Base-by-base conservation (phyloP, 2,329 filamentous ascomycete genomes). In the Zasmidium cellare region DNA sequence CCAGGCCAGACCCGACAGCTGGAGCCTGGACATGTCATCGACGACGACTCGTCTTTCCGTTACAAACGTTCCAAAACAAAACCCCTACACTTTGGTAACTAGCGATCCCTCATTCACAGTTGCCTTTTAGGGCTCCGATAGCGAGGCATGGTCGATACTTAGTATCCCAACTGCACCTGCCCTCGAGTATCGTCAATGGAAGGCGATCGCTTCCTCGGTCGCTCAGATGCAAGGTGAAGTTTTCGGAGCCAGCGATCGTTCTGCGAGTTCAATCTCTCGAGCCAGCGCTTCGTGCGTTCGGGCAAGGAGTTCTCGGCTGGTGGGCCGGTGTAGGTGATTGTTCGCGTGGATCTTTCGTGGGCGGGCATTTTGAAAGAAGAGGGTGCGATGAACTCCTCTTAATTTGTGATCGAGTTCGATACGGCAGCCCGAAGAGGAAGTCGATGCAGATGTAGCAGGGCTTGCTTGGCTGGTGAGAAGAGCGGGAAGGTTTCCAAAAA, bases 151-250 rank as follows among this genome's bases (percentile, higher is more conserved):
- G 11, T 18, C 11, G 11, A 12, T 3, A 23, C 9, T 19, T 25
- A 52, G 22, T 52, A 52, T 25, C 50, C 50, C 23, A 44, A 38
- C 18, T 52, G 50, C 3, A 20, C 35, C 9, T 51, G 35, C 25
- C 25, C 28, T 16, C 25, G 24, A 11, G 35, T 51, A 11, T 44
- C 22, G 22, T 52, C 50, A 9, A 52, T 22, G 18, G 31, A 35
- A 1, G 50, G 38, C 35, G 50, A 52, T 18, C 50, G 38, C 23
- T n/a, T 35, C 9, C 14, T 35, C 31, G 50, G 50, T 18, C 50
- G 50, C 35, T 52, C 50, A 7, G 38, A 31, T 2, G 38, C 20
- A 7, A 45, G 50, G 22, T 25, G 20, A 6, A 52, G 16, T 23
- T 23, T 52, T 11, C n/a, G 25, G 1, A 46, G 9, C 5, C 31